Conservation (phyloP, 139 green algal genomes). For the Chlorokybus atmophyticus region DNA sequence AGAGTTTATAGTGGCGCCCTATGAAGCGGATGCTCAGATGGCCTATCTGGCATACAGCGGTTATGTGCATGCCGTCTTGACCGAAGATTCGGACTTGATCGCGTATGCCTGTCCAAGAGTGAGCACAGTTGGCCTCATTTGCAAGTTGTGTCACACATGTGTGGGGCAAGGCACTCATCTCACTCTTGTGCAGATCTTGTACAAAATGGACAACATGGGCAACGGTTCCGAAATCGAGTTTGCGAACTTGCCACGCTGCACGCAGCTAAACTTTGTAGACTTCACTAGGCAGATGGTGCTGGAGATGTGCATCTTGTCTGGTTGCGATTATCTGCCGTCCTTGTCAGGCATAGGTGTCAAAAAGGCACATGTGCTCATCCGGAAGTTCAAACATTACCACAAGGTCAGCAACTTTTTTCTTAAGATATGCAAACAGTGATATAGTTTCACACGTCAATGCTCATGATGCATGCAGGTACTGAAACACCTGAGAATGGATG, state of each 20-base stretch:
- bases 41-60: slow-evolving; percentile 42
- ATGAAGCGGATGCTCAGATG: slow-evolving; percentile 95
- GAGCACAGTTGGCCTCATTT: too few relatives aligned
- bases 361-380: slow-evolving; percentile 68
- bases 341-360: slow-evolving; percentile 76
- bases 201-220: slow-evolving; percentile 82
- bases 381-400: slow-evolving; percentile 43
- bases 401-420: slow-evolving; percentile 35
- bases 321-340: slow-evolving; percentile 82
- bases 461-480: slow-evolving; percentile 34
- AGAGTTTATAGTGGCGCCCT: slow-evolving; percentile 81
- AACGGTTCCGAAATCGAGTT: slow-evolving; percentile 49
- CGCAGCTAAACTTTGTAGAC: slow-evolving; percentile 19
- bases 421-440: not conserved
- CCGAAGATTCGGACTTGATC: slow-evolving; percentile 92
- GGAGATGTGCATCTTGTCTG: slow-evolving; percentile 88
- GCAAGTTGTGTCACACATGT: too few relatives aligned
- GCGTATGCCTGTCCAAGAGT: slow-evolving; percentile 79
- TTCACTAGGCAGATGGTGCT: slow-evolving; percentile 79
- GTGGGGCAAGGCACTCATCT: not conserved
- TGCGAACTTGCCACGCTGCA: slow-evolving; percentile 7
- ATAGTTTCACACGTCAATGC: slow-evolving; percentile 3
- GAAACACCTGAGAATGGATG: slow-evolving; percentile 60
- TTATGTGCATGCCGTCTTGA: slow-evolving; percentile 73
- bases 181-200: slow-evolving; percentile 40